Conservation (phyloP, 106 monocot genomes). For the Dendrobium chrysotoxum region DNA sequence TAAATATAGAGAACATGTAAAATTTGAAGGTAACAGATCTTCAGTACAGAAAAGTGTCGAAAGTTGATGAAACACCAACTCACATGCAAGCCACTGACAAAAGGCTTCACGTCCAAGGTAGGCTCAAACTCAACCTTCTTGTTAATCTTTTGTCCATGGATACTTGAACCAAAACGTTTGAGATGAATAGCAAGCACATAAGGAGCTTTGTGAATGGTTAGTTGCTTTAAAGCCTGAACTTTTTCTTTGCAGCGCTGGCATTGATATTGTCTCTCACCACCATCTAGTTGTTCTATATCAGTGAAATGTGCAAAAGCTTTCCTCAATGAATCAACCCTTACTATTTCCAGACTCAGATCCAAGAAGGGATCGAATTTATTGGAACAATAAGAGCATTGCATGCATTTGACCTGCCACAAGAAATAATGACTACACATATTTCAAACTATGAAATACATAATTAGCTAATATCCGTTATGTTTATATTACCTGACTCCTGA, state of each 20-base stretch:
- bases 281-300: conserved; percentile 72
- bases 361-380: conserved; percentile 92
- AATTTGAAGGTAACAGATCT: neutral
- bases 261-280: conserved; percentile 75
- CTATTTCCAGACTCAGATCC: conserved; percentile 89
- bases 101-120: conserved; percentile 73
- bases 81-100: conserved; percentile 71
- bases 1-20: neutral
- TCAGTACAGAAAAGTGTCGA: neutral
- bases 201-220: conserved; percentile 83
- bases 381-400: conserved; percentile 63
- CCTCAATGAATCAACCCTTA: conserved; percentile 53
- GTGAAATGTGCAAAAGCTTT: conserved; percentile 87
- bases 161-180: conserved; percentile 69
- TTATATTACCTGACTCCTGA: conserved; percentile 81
- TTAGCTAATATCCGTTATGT: neutral
- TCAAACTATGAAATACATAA: neutral
- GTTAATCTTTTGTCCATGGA: conserved; percentile 77
- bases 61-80: conserved; percentile 18
- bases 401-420: conserved; percentile 78
- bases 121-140: conserved; percentile 67
- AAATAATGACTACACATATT: neutral
- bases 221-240: conserved; percentile 73
- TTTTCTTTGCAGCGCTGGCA: conserved; percentile 82
- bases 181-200: conserved; percentile 93